Evolutionary conservation across 371 early-diverging fungal genomes (phyloP), one percentile per base, ranked within the genome.

Genomic region (Mucor saturninus): DNA sequence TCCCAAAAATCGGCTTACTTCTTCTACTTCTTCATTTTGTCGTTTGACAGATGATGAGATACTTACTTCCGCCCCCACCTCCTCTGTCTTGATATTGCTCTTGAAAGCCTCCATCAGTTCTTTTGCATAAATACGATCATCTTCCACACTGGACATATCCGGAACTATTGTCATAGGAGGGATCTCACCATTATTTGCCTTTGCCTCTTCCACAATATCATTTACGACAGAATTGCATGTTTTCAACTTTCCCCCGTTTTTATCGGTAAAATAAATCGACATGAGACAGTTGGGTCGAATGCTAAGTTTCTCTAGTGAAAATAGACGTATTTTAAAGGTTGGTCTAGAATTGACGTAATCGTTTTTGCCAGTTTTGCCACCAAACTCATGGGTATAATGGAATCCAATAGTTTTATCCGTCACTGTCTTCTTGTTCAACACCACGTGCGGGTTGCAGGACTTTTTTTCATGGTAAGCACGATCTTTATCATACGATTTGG

Each of bases 401-500:
- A n/a, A 48, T 8, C 26, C 15, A 8, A 48, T 26, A 2, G 15
- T 48, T n/a, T 48, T 6, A 48, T 26, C 28, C 7, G 49, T 48
- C 7, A 15, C 26, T 6, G 8, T n/a, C 28, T 9, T 28, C 49
- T 48, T 26, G 49, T 48, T 48, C 0, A 21, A 15, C 0, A 48
- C 26, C 3, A 48, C 15, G 15, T 48, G 49, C 5, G 49, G 49
- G 15, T 48, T 48, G 26, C 49, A 48, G 4, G 11, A n/a, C 28
- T 48, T 48, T 26, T 48, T 48, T 7, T 48, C 49, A 48, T 48
- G 49, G 10, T 26, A 26, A n/a, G 49, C 49, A 10, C 49, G 49
- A 48, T 48, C 49, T 7, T 21, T 48, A 28, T 48, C 28, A 26
- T 15, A 26, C n/a, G 9, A 26, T 7, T 8, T 48, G 28, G 5